Conservation (phyloP, 257 asterid genomes). For the Solanum etuberosum region DNA sequence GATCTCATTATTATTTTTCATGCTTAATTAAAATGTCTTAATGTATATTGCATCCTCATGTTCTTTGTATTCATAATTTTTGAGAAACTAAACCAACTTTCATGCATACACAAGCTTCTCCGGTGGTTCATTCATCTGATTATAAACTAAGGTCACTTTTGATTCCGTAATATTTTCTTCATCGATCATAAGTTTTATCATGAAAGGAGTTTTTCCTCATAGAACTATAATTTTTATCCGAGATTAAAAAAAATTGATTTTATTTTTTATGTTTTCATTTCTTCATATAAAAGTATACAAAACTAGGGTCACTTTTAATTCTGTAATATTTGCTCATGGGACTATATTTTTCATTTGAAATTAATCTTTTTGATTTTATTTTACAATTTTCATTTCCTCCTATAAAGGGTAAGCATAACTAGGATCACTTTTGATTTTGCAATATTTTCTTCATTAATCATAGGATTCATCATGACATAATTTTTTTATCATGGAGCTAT, state of each 20-base stretch:
- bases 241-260: background rate
- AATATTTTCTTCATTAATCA: background rate
- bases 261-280: background rate
- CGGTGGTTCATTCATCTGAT: background rate
- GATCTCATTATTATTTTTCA: background rate
- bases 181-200: background rate
- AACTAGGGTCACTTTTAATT: background rate
- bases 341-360: background rate
- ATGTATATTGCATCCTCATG: background rate
- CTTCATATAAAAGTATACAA: background rate
- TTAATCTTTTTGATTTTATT: background rate
- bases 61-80: background rate
- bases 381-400: background rate
- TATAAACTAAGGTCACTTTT: background rate
- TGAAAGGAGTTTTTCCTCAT: background rate
- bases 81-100: background rate
- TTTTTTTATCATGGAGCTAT: background rate
- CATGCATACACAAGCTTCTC: background rate
- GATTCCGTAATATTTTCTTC: background rate
- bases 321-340: background rate
- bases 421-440: background rate
- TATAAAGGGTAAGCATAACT: background rate
- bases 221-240: background rate
- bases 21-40: background rate
- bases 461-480: background rate